Conservation (phyloP, 2,329 filamentous ascomycete genomes). For the Tothia fuscella region DNA sequence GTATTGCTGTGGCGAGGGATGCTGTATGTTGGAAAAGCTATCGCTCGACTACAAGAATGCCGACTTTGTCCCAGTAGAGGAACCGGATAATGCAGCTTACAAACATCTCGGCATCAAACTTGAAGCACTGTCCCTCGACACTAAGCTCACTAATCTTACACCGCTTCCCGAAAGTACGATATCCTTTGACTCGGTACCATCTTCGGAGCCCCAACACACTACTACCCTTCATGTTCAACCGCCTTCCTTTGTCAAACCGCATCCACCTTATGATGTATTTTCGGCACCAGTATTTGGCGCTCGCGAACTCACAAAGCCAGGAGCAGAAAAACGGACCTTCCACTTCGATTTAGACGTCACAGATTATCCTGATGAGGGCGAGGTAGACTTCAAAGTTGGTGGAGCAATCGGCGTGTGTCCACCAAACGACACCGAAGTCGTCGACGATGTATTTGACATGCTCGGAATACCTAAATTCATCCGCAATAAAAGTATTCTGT, state of each 20-base stretch:
- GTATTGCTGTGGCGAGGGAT: slow-evolving; percentile 53
- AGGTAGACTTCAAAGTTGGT: slow-evolving; percentile 86
- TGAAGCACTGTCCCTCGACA: slow-evolving; percentile 57
- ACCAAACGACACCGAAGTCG: slow-evolving; percentile 63
- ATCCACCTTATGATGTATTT: slow-evolving; percentile 85
- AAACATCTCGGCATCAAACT: slow-evolving; percentile 66
- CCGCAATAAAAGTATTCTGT: slow-evolving; percentile 68
- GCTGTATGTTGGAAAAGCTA: slow-evolving; percentile 47
- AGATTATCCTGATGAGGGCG: slow-evolving; percentile 73
- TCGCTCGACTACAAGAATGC: slow-evolving; percentile 34
- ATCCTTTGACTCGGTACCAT: slow-evolving; percentile 46
- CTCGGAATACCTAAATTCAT: slow-evolving; percentile 71
- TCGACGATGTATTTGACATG: slow-evolving; percentile 74
- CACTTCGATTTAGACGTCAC: slow-evolving; percentile 97
- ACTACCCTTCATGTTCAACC: slow-evolving; percentile 48
- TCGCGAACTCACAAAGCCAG: slow-evolving; percentile 73
- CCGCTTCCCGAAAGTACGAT: slow-evolving; percentile 66
- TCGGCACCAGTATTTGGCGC: slow-evolving; percentile 76
- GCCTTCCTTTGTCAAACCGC: slow-evolving; percentile 82
- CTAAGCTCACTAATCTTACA: slow-evolving; percentile 56
- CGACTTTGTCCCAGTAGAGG: slow-evolving; percentile 34
- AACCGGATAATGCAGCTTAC: slow-evolving; percentile 77
- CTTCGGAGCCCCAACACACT: slow-evolving; percentile 28
- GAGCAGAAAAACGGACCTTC: slow-evolving; percentile 92
- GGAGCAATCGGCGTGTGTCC: slow-evolving; percentile 90